Conservation (phyloP, 306 rosid species). For the Inga laurina region DNA sequence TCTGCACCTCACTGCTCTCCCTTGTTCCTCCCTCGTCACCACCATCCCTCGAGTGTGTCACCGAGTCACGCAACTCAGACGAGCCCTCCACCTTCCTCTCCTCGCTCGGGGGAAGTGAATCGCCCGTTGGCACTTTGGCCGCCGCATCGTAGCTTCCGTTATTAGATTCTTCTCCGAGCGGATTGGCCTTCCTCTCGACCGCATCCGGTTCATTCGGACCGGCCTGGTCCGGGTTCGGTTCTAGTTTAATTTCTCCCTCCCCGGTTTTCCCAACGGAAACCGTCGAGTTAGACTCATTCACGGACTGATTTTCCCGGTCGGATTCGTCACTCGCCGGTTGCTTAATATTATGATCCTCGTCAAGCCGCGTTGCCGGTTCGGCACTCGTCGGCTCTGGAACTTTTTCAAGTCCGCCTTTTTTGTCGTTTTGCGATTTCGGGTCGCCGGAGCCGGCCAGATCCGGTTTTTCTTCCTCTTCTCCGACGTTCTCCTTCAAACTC, state of each 20-base stretch:
- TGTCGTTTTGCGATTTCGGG: slow-evolving; percentile 45
- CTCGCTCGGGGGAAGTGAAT: slow-evolving; percentile 48
- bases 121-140: slow-evolving; percentile 39
- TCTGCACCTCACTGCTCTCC: slow-evolving; percentile 81
- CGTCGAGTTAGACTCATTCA: slow-evolving; percentile 81
- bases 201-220: slow-evolving; percentile 38
- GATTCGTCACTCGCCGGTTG: slow-evolving; percentile 51
- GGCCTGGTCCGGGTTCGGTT: slow-evolving; percentile 24
- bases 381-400: slow-evolving; percentile 37
- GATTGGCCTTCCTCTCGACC: slow-evolving; percentile 25
- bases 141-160: slow-evolving; percentile 67
- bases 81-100: slow-evolving; percentile 53
- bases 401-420: slow-evolving; percentile 41
- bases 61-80: slow-evolving; percentile 66
- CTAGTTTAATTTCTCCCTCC: slow-evolving; percentile 27
- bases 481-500: slow-evolving; percentile 34
- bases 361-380: slow-evolving; percentile 40
- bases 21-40: slow-evolving; percentile 41
- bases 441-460: slow-evolving; percentile 60
- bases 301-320: slow-evolving; percentile 75
- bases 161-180: slow-evolving; percentile 57
- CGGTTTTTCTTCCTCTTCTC: slow-evolving; percentile 45
- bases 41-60: slow-evolving; percentile 50
- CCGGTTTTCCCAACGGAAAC: slow-evolving; percentile 61
- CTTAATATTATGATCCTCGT: slow-evolving; percentile 33